Base-by-base conservation (phyloP, 75 land plant species). In the Picea sitchensis region DNA sequence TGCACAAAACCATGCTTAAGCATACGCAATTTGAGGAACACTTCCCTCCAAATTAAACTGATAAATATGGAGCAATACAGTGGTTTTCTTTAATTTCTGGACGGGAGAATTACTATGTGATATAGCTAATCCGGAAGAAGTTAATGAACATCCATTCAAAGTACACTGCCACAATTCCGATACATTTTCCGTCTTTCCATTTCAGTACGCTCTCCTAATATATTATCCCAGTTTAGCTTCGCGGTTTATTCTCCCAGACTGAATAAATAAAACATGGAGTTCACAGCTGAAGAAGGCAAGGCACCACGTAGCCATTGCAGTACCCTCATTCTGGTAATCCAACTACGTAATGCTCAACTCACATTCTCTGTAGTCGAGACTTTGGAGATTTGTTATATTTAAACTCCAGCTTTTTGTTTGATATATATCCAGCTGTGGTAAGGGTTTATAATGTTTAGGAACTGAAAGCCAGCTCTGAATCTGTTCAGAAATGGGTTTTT, bases 271-370 rank as follows among this genome's bases (percentile, higher is more conserved):
- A 34, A 17, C 17, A 84, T 84, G 85, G 83, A 76, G 20, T 84
- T 84, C 61, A 32, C 61, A 26, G 32, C 65, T 1, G 79, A 73
- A 59, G 82, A 80, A 9, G 82, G 85, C 23, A 32, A 71, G 41
- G 26, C 2, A 58, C 73, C 58, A 38, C 17, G 59, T 75, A 51
- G 36, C 75, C 59, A 77, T 41, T 76, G 82, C 82, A 60, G 78
- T 6, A 72, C 79, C 69, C 85, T 84, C 61, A 21, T 84, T 79
- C 79, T 84, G 79, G 85, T 84, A 32, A 51, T 23, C 17, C n/a
- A 58, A 57, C 32, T 31, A 2, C 51, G 12, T 15, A 47, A 61
- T n/a, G 21, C 32, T 69, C 5, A 31, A 14, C 13, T 26, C 18
- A 31, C 26, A 30, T 73, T 65, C 1, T 36, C 18, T 9, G 12